phyloP scores from a whole-genome alignment of 495 filamentous ascomycete species.

The Glutinoglossum americanum region DNA sequence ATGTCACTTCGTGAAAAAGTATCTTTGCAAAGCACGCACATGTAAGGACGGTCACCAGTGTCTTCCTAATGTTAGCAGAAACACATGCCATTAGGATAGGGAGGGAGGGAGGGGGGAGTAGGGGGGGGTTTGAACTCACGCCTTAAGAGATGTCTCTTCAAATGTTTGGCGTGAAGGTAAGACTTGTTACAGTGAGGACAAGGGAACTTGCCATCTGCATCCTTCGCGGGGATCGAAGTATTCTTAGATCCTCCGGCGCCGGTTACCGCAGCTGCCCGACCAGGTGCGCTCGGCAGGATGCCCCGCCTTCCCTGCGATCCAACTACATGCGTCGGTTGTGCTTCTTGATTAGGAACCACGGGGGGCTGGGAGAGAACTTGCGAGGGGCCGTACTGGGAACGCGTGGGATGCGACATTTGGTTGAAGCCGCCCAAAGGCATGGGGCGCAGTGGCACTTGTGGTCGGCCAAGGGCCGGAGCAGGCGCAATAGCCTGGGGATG shows the following conservation, averaged over 20 bases:
- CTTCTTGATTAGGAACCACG: slow-evolving; percentile 16
- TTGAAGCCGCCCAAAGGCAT: slow-evolving; percentile 42
- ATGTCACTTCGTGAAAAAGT: slow-evolving; percentile 98
- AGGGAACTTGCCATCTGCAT: slow-evolving; percentile 89
- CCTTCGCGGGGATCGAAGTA: slow-evolving; percentile 68
- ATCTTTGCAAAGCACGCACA: slow-evolving; percentile 89
- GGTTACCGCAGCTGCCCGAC: slow-evolving; percentile 43
- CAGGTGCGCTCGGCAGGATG: slow-evolving; percentile 75
- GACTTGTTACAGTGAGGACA: slow-evolving; percentile 95
- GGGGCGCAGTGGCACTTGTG: slow-evolving; percentile 28
- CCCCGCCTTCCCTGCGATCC: slow-evolving; percentile 79
- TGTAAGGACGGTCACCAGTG: slow-evolving; percentile 90
- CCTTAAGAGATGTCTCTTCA: slow-evolving; percentile 85
- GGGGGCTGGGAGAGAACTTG: slow-evolving; percentile 25
- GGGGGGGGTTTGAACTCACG: slow-evolving; percentile 41
- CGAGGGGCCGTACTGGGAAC: slow-evolving; percentile 27
- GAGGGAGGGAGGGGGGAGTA: too few species aligned
- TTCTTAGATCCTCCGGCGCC: slow-evolving; percentile 43
- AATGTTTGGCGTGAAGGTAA: slow-evolving; percentile 90
- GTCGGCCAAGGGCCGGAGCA: slow-evolving; percentile 36
- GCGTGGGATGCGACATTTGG: slow-evolving; percentile 23
- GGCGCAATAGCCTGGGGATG: slow-evolving; percentile 55
- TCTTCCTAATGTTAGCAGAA: slow-evolving; percentile 29
- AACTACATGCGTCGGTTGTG: slow-evolving; percentile 67
- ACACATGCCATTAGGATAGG: slow-evolving; percentile 4